Evolutionary conservation across 106 monocot species (phyloP), one percentile per base, ranked within the genome.

Genomic region (Apostasia ramifera): DNA sequence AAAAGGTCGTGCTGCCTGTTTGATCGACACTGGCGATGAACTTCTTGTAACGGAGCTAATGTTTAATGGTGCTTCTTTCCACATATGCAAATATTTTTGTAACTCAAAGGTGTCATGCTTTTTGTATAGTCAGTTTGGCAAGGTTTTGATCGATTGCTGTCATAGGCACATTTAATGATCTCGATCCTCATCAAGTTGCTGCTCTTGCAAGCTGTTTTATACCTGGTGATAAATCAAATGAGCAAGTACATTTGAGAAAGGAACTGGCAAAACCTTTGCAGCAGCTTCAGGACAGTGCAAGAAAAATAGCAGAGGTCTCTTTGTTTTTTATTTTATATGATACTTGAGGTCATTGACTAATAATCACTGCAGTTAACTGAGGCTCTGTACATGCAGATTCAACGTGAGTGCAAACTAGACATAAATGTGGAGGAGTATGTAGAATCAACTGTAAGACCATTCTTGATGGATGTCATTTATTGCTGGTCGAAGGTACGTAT

Each of bases 1-100:
- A 39, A 98, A 98, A 66, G 98, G 98, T 2, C 93, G 98, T 38
- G 98, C 98, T 80, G 98, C 98, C 51, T 98, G 98, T 72, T 75
- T 98, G 77, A 93, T 98, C 63, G 98, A 98, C 64, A 98, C 98
- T 42, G 98, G 93, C 9, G 98, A 98, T 69, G 98, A 98, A 73
- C 86, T 98, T 68, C 98, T 98, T 67, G 85, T 98, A 14, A 93
- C 98, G 47, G 98, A 98, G 71, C 73, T 98, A 47, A 98, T 98
- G 98, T 98, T 98, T 69, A 93, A 98, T 79, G 98, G 98, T 94
- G 56, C 44, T 26, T 46, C 26, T 42, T 14, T 47, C 1, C 45
- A 13, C 57, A 8, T 53, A 54, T 40, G 40, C 12, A 11, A 51
- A 68, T 42, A 11, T 42, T 53, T 67, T 39, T 66, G 12, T 10